These are phyloP conservation scores for Pestalotiopsis sp. DNA, from an alignment of 2,329 filamentous ascomycete species.

Conservation along the genomic window DNA sequence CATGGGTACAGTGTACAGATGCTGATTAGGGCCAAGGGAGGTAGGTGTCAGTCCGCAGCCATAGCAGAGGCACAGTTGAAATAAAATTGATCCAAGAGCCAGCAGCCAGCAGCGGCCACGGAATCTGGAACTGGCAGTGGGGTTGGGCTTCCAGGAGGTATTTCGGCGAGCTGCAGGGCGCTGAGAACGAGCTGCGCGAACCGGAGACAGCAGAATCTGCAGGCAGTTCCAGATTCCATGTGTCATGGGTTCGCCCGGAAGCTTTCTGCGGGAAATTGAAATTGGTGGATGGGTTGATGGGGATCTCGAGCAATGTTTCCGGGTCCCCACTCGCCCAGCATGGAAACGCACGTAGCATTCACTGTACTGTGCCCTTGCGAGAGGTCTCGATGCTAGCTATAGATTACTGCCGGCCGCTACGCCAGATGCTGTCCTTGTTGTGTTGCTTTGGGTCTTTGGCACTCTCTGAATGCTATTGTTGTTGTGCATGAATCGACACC, in stretches of 20 bases:
- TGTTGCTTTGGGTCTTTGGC: neutral
- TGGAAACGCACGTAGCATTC: neutral
- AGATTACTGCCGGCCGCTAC: neutral
- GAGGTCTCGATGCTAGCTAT: neutral
- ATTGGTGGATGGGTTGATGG: neutral
- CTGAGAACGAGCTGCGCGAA: neutral
- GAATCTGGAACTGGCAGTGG: neutral
- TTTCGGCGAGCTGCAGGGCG: neutral
- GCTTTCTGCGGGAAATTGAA: neutral
- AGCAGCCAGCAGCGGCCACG: neutral
- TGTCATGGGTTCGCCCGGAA: neutral
- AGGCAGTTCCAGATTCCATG: neutral
- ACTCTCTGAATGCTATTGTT: neutral
- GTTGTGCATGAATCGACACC: conserved; percentile 6
- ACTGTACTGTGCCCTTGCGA: neutral
- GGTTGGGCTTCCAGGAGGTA: neutral
- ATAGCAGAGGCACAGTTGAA: neutral
- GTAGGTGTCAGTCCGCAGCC: neutral
- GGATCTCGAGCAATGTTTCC: neutral
- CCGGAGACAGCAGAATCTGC: neutral
- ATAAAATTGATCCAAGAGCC: neutral
- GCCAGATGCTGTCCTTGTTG: neutral
- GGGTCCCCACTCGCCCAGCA: neutral
- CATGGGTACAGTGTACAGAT: neutral
- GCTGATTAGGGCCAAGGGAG: neutral